Evolutionary conservation across 2,329 filamentous ascomycete species (phyloP).

Genomic region (Geosmithia flava): DNA sequence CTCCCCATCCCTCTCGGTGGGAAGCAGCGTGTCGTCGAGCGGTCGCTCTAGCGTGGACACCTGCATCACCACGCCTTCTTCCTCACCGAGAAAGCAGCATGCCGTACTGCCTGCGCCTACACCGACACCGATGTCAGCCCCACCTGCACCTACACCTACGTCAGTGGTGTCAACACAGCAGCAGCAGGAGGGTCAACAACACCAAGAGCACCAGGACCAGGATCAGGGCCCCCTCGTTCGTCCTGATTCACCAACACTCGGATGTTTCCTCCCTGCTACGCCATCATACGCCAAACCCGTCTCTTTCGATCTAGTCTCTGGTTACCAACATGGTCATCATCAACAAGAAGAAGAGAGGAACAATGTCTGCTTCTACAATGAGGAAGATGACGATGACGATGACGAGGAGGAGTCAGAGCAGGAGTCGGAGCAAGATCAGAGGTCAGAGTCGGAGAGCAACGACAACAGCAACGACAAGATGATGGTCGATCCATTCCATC

Average conservation of each 20-base stretch:
- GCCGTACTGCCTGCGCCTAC: no score
- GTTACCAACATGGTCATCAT: no score
- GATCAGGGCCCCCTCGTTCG: constrained; percentile 32
- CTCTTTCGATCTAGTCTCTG: constrained; percentile 21
- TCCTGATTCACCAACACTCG: constrained; percentile 48
- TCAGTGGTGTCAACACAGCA: background rate
- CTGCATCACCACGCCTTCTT: background rate
- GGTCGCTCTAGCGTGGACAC: background rate
- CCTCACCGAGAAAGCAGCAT: background rate
- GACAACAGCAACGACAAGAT: no score
- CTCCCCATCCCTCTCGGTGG: constrained; percentile 1
- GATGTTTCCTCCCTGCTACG: constrained; percentile 17
- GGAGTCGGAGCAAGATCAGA: background rate
- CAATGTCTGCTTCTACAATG: background rate
- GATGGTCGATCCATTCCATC: constrained; percentile 15
- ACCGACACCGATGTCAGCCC: constrained; percentile 3
- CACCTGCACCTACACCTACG: constrained; percentile 1
- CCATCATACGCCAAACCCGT: no score
- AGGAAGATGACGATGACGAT: background rate
- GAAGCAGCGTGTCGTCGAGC: background rate
- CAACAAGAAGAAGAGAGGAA: background rate
- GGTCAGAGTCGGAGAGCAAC: constrained; percentile 2
- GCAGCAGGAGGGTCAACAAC: background rate
- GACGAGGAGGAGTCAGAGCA: background rate
- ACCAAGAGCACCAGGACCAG: background rate